Percentiles rank a stretch among this genome's conserved stretches.
These are phyloP conservation scores for Gossypium lobatum DNA, from an alignment of 441 rosid species.

Conservation along the genomic window DNA sequence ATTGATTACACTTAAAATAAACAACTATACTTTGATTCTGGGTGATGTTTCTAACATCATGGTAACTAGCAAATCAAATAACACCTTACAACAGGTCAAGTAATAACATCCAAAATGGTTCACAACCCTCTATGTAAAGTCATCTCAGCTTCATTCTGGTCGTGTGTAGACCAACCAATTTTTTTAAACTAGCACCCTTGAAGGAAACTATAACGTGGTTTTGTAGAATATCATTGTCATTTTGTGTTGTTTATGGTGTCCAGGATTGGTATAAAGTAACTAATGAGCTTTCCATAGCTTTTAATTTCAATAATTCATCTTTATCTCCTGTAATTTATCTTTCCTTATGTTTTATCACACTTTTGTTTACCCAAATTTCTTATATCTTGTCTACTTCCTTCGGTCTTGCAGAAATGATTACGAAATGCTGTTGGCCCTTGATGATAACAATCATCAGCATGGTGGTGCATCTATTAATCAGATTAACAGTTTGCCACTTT, in stretches of 20 bases:
- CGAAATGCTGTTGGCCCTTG: conserved; percentile 86
- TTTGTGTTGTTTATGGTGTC: background rate
- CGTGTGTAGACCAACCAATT: background rate
- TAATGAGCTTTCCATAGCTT: background rate
- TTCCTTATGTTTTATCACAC: background rate
- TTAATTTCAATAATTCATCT: background rate
- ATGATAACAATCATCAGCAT: conserved; percentile 51
- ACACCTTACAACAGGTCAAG: background rate
- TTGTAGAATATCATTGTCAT: background rate
- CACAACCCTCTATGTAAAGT: background rate
- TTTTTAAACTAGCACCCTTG: background rate
- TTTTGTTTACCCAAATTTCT: background rate
- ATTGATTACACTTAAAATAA: background rate
- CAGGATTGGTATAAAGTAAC: background rate
- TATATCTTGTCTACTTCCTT: background rate
- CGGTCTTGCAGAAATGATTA: conserved; percentile 73
- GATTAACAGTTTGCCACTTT: conserved; percentile 76
- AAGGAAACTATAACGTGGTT: background rate
- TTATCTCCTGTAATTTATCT: background rate
- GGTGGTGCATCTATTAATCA: conserved; percentile 59
- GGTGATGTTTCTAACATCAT: background rate
- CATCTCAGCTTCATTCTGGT: background rate
- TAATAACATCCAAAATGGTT: background rate
- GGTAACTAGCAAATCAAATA: background rate
- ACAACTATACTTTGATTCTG: background rate